Conservation (phyloP, 2,329 filamentous ascomycete species). For the Aureobasidium sp. region DNA sequence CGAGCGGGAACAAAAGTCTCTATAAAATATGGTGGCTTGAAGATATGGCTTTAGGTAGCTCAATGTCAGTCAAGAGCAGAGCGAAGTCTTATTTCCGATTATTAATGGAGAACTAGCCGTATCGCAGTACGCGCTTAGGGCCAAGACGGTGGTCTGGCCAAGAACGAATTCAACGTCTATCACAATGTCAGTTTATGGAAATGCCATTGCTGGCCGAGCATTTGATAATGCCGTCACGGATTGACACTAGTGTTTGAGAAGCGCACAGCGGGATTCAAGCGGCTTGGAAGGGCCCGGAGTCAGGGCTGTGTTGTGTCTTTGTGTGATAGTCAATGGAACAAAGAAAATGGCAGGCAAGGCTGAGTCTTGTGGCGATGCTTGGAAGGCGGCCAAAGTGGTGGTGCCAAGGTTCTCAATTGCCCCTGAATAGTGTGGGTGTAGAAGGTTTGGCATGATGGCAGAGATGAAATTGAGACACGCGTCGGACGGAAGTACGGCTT, state of each 20-base stretch:
- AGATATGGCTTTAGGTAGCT: too few species aligned
- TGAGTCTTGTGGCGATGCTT: slow-evolving; percentile 6
- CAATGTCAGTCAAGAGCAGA: too few species aligned
- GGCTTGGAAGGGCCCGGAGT: not conserved
- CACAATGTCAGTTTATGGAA: not conserved
- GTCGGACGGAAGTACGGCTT: slow-evolving; percentile 4
- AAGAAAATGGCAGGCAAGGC: not conserved
- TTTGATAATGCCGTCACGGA: not conserved
- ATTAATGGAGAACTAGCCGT: not conserved
- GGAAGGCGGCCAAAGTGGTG: not conserved
- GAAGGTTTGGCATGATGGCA: slow-evolving; percentile 1
- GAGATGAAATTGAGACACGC: slow-evolving; percentile 4
- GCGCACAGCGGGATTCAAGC: not conserved
- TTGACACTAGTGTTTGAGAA: slow-evolving; percentile 10
- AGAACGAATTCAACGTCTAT: not conserved
- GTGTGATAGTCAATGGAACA: not conserved
- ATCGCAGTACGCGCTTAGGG: not conserved
- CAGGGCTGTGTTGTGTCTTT: not conserved
- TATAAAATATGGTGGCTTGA: too few species aligned
- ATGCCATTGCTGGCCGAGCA: not conserved
- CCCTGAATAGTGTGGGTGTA: not conserved
- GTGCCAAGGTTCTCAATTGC: not conserved
- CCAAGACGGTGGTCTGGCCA: not conserved
- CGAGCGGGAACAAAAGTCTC: too few species aligned
- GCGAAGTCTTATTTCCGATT: not conserved